Conservation (phyloP, 768 basidiomycete genomes). For the Leccinum obscurum region DNA sequence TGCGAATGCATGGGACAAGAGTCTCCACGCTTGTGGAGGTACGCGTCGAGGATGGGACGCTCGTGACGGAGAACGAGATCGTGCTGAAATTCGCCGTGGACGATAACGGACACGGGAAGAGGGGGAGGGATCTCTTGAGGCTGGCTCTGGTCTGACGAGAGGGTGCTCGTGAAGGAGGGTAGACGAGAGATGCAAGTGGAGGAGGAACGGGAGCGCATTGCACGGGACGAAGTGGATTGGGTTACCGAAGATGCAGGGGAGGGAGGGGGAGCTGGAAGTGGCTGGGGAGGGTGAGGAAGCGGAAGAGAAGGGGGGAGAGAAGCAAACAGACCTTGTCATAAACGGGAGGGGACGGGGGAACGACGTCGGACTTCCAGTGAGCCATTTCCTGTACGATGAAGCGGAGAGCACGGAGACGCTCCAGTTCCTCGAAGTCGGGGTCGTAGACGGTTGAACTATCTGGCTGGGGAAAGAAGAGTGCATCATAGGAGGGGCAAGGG, state of each 20-base stretch:
- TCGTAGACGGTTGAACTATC: conserved; percentile 6
- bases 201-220: conserved; percentile 32
- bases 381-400: conserved; percentile 40
- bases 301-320: background rate
- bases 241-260: conserved; percentile 30
- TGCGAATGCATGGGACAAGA: conserved; percentile 4
- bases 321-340: conserved; percentile 15
- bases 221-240: conserved; percentile 28
- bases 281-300: conserved; percentile 11
- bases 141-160: conserved; percentile 34
- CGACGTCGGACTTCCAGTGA: conserved; percentile 20
- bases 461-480: conserved; percentile 34
- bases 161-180: conserved; percentile 34
- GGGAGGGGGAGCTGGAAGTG: conserved; percentile 26
- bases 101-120: conserved; percentile 31
- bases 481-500: conserved; percentile 34
- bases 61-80: conserved; percentile 25
- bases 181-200: conserved; percentile 33
- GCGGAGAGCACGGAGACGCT: conserved; percentile 36
- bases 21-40: conserved; percentile 18
- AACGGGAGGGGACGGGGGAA: background rate
- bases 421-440: conserved; percentile 26
- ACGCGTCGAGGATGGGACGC: conserved; percentile 10
- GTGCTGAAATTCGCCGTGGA: conserved; percentile 31
- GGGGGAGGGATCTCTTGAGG: conserved; percentile 28